Percentiles rank a stretch among this genome's conserved stretches.
Evolutionary conservation across 441 rosid species (phyloP).

Genomic region (Mallotus repandus): DNA sequence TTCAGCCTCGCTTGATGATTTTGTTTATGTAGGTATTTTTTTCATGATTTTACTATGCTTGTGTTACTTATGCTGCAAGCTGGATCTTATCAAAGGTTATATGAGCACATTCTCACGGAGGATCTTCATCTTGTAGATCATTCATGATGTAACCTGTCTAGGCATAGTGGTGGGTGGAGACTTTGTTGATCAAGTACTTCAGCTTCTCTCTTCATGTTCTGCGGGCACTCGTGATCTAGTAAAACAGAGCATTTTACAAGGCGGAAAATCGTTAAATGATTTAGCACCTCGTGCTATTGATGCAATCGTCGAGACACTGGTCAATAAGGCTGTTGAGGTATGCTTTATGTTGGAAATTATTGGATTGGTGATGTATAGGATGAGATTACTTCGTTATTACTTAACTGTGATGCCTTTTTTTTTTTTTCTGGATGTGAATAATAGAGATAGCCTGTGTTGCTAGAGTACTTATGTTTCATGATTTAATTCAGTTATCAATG

Average conservation of each 20-base stretch:
- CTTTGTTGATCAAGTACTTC: constrained; percentile 59
- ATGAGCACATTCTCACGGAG: constrained; percentile 27
- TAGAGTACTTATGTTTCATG: background rate
- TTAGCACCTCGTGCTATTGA: constrained; percentile 53
- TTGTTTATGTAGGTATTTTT: constrained; percentile 64
- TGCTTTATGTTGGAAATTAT: constrained; percentile 15
- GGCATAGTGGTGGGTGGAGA: constrained; percentile 64
- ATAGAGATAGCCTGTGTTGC: constrained; percentile 7
- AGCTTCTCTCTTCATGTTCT: constrained; percentile 71
- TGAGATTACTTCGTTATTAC: no score
- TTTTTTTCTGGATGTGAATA: background rate
- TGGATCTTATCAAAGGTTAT: constrained; percentile 7
- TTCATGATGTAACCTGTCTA: constrained; percentile 73
- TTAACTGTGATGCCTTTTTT: no score
- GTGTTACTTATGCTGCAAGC: background rate
- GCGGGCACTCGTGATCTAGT: constrained; percentile 60
- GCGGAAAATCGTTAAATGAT: constrained; percentile 59
- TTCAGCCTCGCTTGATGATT: constrained; percentile 76
- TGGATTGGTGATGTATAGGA: background rate
- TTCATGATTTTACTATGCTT: constrained; percentile 20
- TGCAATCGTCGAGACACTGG: constrained; percentile 61
- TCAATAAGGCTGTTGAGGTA: constrained; percentile 94
- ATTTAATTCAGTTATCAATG: background rate
- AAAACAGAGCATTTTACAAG: constrained; percentile 72
- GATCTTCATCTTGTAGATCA: constrained; percentile 63